Evolutionary conservation across 768 basidiomycete species (phyloP).

Genomic region (Macrolepiota dolichaula): DNA sequence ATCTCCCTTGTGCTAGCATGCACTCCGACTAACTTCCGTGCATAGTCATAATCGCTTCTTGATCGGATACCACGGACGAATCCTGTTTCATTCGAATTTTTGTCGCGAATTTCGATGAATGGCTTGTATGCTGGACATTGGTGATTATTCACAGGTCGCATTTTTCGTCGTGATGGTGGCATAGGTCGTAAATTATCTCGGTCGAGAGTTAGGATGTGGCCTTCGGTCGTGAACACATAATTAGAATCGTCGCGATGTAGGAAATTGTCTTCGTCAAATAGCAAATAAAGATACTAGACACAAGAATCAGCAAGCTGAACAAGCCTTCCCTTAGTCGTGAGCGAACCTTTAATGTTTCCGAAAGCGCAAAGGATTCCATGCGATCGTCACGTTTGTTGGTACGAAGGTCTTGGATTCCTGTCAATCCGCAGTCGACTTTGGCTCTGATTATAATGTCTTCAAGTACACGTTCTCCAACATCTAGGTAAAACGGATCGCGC

Average conservation of each 20-base stretch:
- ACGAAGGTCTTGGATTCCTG: constrained; percentile 76
- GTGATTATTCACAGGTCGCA: constrained; percentile 60
- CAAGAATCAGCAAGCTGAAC: background rate
- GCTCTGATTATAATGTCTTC: constrained; percentile 70
- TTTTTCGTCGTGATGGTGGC: constrained; percentile 54
- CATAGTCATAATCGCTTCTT: constrained; percentile 78
- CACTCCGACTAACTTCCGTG: constrained; percentile 63
- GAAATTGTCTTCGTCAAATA: constrained; percentile 85
- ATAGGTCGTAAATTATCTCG: constrained; percentile 48
- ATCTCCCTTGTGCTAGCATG: constrained; percentile 47
- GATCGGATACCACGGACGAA: constrained; percentile 68
- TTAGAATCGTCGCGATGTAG: constrained; percentile 77
- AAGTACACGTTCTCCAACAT: constrained; percentile 83
- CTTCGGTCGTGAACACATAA: constrained; percentile 94
- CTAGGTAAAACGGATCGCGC: constrained; percentile 86
- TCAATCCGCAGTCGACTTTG: constrained; percentile 83
- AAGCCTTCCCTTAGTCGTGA: background rate
- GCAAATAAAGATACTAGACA: constrained; percentile 81
- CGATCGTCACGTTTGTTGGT: constrained; percentile 81
- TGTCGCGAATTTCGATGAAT: constrained; percentile 30
- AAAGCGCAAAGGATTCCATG: constrained; percentile 97
- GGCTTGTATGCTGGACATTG: constrained; percentile 74
- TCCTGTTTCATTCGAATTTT: constrained; percentile 34
- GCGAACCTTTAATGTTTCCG: constrained; percentile 84
- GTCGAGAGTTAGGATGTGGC: constrained; percentile 78